Evolutionary conservation across 805 yeast species (phyloP).

Genomic region (Kodamaea leandrae): DNA sequence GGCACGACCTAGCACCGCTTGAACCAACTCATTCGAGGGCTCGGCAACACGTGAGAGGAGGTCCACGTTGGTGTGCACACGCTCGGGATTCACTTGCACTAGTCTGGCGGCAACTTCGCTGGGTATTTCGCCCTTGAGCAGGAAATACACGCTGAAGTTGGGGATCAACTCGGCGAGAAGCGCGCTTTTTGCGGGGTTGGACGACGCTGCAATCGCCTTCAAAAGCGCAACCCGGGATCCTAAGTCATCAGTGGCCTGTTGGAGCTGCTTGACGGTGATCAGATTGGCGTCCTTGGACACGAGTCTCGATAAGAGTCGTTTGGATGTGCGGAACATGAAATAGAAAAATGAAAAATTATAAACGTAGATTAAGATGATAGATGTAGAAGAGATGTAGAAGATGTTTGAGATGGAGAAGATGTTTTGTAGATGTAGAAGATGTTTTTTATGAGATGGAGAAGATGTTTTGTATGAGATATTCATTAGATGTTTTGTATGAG

Average conservation of each 20-base stretch:
- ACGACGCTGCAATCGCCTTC: slow-evolving; percentile 9
- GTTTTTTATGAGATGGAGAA: no score
- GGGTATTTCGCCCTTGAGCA: slow-evolving; percentile 1
- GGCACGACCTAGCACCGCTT: neutral
- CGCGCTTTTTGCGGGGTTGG: slow-evolving; percentile 8
- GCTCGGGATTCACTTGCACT: slow-evolving; percentile 49
- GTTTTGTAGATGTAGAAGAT: no score
- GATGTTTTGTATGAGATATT: no score
- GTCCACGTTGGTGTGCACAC: slow-evolving; percentile 51
- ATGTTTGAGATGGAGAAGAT: no score
- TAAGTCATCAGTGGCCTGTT: slow-evolving; percentile 4
- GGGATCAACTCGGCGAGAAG: slow-evolving; percentile 13
- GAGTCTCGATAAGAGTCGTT: slow-evolving; percentile 6
- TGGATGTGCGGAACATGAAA: neutral
- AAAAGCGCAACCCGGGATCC: slow-evolving; percentile 6
- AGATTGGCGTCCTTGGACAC: slow-evolving; percentile 8
- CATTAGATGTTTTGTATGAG: no score
- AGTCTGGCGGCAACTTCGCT: slow-evolving; percentile 19
- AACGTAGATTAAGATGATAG: no score
- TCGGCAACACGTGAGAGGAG: neutral
- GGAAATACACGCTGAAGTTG: slow-evolving; percentile 13
- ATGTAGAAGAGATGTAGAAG: no score
- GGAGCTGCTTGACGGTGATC: slow-evolving; percentile 8
- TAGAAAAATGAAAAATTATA: no score
- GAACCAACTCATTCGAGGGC: neutral